Base-by-base conservation (phyloP, 2,329 filamentous ascomycete genomes). In the Penicillium vulpinum region DNA sequence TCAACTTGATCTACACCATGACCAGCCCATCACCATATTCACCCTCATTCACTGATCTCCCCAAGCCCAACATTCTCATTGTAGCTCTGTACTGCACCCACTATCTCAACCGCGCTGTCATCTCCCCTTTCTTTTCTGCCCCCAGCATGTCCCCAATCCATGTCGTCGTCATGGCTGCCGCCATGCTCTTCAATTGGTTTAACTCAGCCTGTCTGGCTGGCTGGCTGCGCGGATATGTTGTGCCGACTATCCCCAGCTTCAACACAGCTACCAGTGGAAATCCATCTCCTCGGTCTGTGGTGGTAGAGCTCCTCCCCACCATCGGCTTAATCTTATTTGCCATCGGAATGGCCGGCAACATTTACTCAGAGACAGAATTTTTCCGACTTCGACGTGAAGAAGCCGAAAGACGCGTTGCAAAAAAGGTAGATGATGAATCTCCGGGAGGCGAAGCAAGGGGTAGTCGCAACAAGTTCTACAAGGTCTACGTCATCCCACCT, bases 121-220 rank as follows among this genome's bases (percentile, higher is more conserved):
- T 96, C 60, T 89, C 87, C 54, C 93, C 94, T 2, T 78, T 95
- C 56, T 81, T 93, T 62, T 77, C 85, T 38, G 91, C 93, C 61
- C 93, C 93, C 0, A 92, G 88, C 79, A 97, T 99, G 89, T 91
- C 92, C 5, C 93, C 93, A 9, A 90, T 96, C 63, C 90, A 96
- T 74, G 70, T 84, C 2, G 53, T 85, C 28, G 83, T 97, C 62
- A 88, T 88, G 79, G 9, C 78, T 47, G 75, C 79, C 22, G 94
- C 88, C 5, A 61, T 88, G 38, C 38, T 70, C 22, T 97, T 96
- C 78, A 94, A 99, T 73, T 69, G 95, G 62, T 73, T 83, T 72
- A 99, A 97, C 73, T 91, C 86, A 0, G 84, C 86, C 29, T 88
- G 84, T 62, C 80, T 99, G 44, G 91, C 88, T 39, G 84, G 87